Percentiles rank a stretch among this genome's conserved stretches.
These are phyloP conservation scores for Trichoderma breve DNA, from an alignment of 2,329 filamentous ascomycete genomes.

Conservation along the genomic window DNA sequence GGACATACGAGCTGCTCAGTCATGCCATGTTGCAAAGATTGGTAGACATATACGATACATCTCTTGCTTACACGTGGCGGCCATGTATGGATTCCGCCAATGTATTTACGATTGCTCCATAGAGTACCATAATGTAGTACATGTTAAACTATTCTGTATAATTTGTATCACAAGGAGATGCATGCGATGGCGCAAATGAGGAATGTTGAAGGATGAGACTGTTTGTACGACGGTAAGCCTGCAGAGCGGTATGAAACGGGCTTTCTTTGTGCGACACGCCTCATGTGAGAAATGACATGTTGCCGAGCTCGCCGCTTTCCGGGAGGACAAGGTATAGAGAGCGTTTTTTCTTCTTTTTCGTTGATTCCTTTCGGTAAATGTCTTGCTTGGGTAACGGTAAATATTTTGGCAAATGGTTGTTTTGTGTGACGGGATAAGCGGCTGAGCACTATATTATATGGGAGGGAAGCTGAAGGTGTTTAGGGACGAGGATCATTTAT, in stretches of 20 bases:
- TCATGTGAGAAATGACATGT: neutral
- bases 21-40: neutral
- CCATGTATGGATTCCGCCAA: neutral
- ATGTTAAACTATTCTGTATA: neutral
- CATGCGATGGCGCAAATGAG: neutral
- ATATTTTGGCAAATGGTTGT: neutral
- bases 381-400: neutral
- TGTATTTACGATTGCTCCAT: neutral
- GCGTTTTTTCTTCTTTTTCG: neutral
- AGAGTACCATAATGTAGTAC: neutral
- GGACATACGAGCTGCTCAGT: neutral
- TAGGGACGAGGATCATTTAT: neutral
- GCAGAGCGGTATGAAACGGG: neutral
- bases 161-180: neutral
- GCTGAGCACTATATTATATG: neutral
- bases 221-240: neutral
- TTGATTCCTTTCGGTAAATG: neutral
- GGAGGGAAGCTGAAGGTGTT: neutral
- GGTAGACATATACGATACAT: neutral
- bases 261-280: neutral
- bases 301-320: neutral
- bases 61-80: neutral
- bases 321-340: neutral
- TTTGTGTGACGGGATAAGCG: neutral
- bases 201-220: neutral